Percentiles rank a stretch among this genome's conserved stretches.
phyloP scores from a whole-genome alignment of 2,329 filamentous ascomycete species.

The Leptosphaerulina australis region DNA sequence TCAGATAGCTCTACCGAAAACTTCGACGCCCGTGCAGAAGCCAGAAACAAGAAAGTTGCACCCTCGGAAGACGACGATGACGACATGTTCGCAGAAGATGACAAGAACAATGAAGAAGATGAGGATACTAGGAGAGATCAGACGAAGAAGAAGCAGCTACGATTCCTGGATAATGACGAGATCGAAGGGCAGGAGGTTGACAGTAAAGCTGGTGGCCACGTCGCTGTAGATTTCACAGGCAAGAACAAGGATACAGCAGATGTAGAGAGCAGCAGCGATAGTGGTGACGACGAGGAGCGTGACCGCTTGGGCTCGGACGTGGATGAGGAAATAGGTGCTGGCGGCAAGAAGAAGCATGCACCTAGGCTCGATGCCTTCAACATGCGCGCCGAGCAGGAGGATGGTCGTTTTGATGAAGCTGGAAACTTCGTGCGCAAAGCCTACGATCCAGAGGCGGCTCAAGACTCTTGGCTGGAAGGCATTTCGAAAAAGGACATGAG shows the following conservation, averaged over 20 bases:
- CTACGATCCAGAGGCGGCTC: conserved; percentile 82
- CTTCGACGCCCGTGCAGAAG: conserved; percentile 75
- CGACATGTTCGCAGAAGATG: conserved; percentile 85
- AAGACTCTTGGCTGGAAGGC: conserved; percentile 92
- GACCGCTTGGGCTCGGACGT: conserved; percentile 72
- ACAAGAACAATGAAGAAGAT: conserved; percentile 61
- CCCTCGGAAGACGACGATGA: conserved; percentile 60
- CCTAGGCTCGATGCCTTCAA: conserved; percentile 97
- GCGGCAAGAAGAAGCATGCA: conserved; percentile 88
- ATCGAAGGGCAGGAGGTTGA: conserved; percentile 80
- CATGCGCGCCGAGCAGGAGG: conserved; percentile 85
- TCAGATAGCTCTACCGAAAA: conserved; percentile 91
- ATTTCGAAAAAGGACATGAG: conserved; percentile 93
- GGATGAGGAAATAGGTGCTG: conserved; percentile 88
- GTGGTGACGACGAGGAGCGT: conserved; percentile 66
- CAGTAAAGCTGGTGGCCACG: conserved; percentile 75
- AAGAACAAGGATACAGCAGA: conserved; percentile 59
- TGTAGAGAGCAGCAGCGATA: conserved; percentile 64
- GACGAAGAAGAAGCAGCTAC: conserved; percentile 66
- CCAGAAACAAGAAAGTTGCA: conserved; percentile 54
- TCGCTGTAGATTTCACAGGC: conserved; percentile 63
- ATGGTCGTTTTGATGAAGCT: conserved; percentile 86
- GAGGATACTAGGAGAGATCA: conserved; percentile 58
- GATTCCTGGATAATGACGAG: conserved; percentile 64
- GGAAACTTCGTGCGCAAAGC: conserved; percentile 94